Percentiles rank a stretch among this genome's conserved stretches.
Conservation (phyloP, 1,284 basidiomycete genomes). For the Porogramme epimiltina region DNA sequence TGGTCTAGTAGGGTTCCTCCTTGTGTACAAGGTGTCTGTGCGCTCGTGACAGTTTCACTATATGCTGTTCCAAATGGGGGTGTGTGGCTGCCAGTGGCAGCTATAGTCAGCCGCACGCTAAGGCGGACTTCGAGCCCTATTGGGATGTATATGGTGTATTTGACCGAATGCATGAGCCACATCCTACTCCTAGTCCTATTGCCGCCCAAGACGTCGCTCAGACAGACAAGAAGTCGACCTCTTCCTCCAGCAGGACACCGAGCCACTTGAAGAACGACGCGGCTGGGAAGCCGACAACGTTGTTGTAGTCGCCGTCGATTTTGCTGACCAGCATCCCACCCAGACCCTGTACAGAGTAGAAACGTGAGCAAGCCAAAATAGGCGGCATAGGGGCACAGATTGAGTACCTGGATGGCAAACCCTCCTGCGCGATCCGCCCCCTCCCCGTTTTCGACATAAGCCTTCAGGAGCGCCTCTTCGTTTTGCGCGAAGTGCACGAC, state of each 20-base stretch:
- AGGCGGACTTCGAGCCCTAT: too few relatives aligned
- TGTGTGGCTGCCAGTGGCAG: too few relatives aligned
- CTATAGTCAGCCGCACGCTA: too few relatives aligned
- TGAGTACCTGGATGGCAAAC: conserved; percentile 86
- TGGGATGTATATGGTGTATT: too few relatives aligned
- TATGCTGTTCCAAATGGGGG: too few relatives aligned
- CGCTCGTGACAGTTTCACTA: too few relatives aligned
- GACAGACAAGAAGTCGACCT: conserved; percentile 65
- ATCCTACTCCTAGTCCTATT: too few relatives aligned
- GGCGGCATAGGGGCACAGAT: not conserved
- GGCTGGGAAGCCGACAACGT: conserved; percentile 90
- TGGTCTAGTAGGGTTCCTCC: too few relatives aligned
- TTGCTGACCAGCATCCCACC: conserved; percentile 82
- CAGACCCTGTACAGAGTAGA: conserved; percentile 55
- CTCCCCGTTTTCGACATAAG: conserved; percentile 89
- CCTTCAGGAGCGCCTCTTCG: conserved; percentile 64
- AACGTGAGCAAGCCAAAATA: not conserved
- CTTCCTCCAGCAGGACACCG: conserved; percentile 68
- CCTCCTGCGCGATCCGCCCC: conserved; percentile 92
- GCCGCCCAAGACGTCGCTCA: conserved; percentile 19
- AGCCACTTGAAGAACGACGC: conserved; percentile 77
- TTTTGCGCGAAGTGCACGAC: conserved; percentile 83
- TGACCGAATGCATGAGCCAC: too few relatives aligned
- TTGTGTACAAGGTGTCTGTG: too few relatives aligned
- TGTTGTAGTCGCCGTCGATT: conserved; percentile 91